Percentiles rank a stretch among this genome's conserved stretches.
Conservation (phyloP, 345 rosid genomes). For the Alliaria petiolata region DNA sequence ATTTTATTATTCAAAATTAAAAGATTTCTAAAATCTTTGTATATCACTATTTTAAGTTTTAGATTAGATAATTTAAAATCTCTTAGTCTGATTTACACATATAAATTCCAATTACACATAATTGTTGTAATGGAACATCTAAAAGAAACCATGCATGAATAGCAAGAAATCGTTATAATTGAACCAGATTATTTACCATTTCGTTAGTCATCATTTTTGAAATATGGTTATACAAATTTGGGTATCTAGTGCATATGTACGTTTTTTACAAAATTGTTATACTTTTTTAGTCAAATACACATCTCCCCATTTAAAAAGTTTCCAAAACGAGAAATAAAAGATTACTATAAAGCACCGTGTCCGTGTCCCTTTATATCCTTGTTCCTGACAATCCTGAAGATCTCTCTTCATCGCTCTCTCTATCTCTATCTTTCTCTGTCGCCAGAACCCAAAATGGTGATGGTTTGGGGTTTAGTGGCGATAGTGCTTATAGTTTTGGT, state of each 20-base stretch:
- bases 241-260: neutral
- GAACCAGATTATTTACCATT: too few relatives aligned
- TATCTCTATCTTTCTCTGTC: neutral
- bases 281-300: neutral
- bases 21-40: neutral
- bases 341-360: neutral
- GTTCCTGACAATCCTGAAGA: neutral
- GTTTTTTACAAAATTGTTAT: neutral
- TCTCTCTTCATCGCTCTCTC: neutral
- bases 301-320: neutral
- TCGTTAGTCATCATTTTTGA: neutral
- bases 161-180: neutral
- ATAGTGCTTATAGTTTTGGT: slow-evolving; percentile 1
- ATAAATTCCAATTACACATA: neutral
- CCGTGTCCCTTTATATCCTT: neutral
- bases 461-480: slow-evolving; percentile 11
- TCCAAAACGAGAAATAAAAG: neutral
- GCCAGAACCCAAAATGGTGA: slow-evolving; percentile 19
- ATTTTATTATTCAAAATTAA: neutral
- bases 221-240: neutral
- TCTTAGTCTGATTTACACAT: too few relatives aligned
- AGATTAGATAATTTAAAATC: too few relatives aligned
- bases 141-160: neutral
- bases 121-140: neutral
- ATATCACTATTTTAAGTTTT: neutral